Conservation (phyloP, 345 rosid species). For the Cochlearia excelsa region DNA sequence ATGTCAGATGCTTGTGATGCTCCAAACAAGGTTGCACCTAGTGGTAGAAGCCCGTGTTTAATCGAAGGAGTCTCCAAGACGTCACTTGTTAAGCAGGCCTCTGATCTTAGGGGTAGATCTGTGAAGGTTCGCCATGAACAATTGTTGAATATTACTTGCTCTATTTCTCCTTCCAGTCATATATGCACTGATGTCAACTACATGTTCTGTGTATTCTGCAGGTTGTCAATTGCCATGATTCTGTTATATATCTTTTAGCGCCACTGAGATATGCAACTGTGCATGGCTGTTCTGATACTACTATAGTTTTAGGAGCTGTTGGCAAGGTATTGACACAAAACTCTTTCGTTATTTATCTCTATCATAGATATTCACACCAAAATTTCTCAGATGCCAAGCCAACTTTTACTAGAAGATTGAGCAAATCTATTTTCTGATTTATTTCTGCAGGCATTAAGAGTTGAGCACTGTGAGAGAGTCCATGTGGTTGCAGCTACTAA, state of each 20-base stretch:
- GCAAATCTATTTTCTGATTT: constrained; percentile 10
- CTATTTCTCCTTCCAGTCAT: constrained; percentile 8
- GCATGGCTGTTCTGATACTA: constrained; percentile 92
- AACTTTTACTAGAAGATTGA: constrained; percentile 2
- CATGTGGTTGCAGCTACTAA: constrained; percentile 83
- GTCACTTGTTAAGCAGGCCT: constrained; percentile 72
- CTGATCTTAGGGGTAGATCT: constrained; percentile 79
- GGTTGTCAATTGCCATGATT: constrained; percentile 94
- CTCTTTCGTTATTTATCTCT: constrained; percentile 5
- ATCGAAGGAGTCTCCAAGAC: constrained; percentile 90
- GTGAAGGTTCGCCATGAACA: constrained; percentile 58
- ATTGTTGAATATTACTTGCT: background rate
- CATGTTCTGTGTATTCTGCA: constrained; percentile 35
- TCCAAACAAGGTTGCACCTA: constrained; percentile 55
- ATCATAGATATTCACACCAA: background rate
- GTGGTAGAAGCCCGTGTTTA: constrained; percentile 61
- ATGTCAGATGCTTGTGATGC: constrained; percentile 81
- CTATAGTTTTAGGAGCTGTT: constrained; percentile 91
- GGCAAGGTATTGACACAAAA: constrained; percentile 66
- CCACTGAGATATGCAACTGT: constrained; percentile 83
- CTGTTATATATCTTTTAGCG: constrained; percentile 79
- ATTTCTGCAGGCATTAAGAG: constrained; percentile 65
- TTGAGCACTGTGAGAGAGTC: constrained; percentile 96
- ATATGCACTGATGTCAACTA: constrained; percentile 7
- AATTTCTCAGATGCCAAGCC: background rate